phyloP scores from a whole-genome alignment of 2,329 filamentous ascomycete genomes.

The Stagonosporopsis rhizophila region DNA sequence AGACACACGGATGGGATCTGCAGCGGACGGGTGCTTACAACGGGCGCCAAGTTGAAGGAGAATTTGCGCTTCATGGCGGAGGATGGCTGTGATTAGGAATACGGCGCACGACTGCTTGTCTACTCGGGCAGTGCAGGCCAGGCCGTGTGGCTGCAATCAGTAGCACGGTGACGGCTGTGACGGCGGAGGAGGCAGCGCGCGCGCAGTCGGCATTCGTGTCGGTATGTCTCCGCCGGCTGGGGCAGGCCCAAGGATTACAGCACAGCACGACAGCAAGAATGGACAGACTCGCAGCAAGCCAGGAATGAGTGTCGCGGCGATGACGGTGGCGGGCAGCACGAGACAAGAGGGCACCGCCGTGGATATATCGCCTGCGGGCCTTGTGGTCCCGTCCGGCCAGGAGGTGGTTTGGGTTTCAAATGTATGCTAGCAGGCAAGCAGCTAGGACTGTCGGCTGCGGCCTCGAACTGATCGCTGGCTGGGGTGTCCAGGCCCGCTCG shows the following conservation, averaged over 20 bases:
- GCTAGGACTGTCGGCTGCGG: conserved; percentile 7
- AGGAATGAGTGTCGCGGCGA: conserved; percentile 4
- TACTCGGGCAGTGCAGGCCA: not conserved
- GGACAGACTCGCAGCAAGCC: not conserved
- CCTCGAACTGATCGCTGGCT: conserved; percentile 12
- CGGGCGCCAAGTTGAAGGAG: conserved; percentile 52
- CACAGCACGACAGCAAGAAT: conserved; percentile 7
- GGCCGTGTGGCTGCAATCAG: conserved; percentile 6
- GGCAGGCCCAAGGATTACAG: not conserved
- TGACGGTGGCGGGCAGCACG: conserved; percentile 13
- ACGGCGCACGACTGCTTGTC: not conserved
- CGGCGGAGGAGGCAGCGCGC: conserved; percentile 7
- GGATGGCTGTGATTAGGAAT: conserved; percentile 5
- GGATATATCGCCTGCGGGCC: conserved; percentile 15
- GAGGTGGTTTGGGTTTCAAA: conserved; percentile 21
- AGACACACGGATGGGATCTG: not conserved
- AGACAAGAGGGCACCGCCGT: conserved; percentile 17
- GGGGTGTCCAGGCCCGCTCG: conserved; percentile 1
- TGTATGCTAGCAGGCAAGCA: conserved; percentile 10
- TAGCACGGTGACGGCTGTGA: conserved; percentile 10
- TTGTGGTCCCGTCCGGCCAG: conserved; percentile 10
- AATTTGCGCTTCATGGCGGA: conserved; percentile 53
- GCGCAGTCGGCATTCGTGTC: conserved; percentile 18
- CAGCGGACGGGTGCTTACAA: conserved; percentile 40
- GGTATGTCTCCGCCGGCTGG: not conserved